Conservation (phyloP, 2,329 filamentous ascomycete genomes). For the Exophiala mesophila region DNA sequence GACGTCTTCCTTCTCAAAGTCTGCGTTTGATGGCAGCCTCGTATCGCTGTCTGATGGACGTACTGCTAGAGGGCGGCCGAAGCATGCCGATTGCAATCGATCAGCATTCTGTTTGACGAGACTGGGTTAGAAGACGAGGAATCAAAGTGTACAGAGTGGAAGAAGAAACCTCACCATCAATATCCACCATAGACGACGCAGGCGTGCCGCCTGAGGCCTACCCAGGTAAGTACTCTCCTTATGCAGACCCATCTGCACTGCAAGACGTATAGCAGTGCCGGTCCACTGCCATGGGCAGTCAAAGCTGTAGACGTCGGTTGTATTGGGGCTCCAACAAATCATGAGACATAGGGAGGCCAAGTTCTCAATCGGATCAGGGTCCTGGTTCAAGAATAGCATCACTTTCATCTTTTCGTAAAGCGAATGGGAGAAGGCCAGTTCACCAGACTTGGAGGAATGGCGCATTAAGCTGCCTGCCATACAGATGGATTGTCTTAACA, state of each 20-base stretch:
- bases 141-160: no score
- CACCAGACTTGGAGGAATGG: conserved; percentile 6
- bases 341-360: conserved; percentile 25
- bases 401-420: conserved; percentile 25
- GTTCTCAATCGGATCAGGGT: conserved; percentile 14
- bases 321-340: conserved; percentile 19
- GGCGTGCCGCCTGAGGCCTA: conserved; percentile 1
- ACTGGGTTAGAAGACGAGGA: neutral
- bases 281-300: conserved; percentile 26
- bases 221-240: conserved; percentile 21
- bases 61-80: conserved; percentile 3
- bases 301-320: conserved; percentile 16
- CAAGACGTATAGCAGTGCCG: conserved; percentile 21
- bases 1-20: neutral
- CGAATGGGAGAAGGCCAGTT: conserved; percentile 4
- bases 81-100: conserved; percentile 4
- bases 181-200: conserved; percentile 20
- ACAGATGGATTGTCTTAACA: conserved; percentile 19
- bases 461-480: conserved; percentile 21
- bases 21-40: neutral
- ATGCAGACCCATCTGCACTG: conserved; percentile 27
- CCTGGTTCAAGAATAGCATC: conserved; percentile 22
- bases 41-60: conserved; percentile 2
- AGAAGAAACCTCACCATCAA: conserved; percentile 13
- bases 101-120: conserved; percentile 4